Percentiles rank a stretch among this genome's conserved stretches.
These are phyloP conservation scores for Primulina tabacum DNA, from an alignment of 257 asterid genomes.

Conservation along the genomic window DNA sequence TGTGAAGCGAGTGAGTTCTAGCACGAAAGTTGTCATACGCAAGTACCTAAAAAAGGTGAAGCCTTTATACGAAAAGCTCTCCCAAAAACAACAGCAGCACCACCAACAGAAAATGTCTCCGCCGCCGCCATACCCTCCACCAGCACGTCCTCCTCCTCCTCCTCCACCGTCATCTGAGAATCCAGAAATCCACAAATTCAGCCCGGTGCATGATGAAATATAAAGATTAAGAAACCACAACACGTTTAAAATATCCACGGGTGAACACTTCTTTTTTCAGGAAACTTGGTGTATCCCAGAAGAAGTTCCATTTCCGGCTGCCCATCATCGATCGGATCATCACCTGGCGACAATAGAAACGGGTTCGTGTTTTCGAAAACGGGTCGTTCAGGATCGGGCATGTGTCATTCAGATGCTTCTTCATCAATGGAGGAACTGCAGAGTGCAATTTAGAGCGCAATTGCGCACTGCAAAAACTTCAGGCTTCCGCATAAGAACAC, in stretches of 20 bases:
- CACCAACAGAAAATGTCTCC: slow-evolving; percentile 14
- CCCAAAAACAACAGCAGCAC: slow-evolving; percentile 47
- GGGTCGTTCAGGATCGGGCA: slow-evolving; percentile 29
- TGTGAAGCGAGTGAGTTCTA: slow-evolving; percentile 54
- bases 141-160: too few relatives aligned
- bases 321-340: slow-evolving; percentile 82
- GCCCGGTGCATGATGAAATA: neutral
- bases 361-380: slow-evolving; percentile 30
- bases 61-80: slow-evolving; percentile 71
- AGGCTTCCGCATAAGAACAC: slow-evolving; percentile 41
- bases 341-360: slow-evolving; percentile 56
- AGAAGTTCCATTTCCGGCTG: slow-evolving; percentile 63
- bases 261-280: slow-evolving; percentile 54
- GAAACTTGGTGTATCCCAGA: slow-evolving; percentile 62
- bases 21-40: slow-evolving; percentile 63
- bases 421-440: slow-evolving; percentile 91
- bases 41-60: slow-evolving; percentile 73
- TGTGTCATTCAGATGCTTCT: slow-evolving; percentile 33
- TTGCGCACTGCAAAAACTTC: slow-evolving; percentile 85
- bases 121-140: neutral
- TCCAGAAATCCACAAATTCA: slow-evolving; percentile 23
- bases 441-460: slow-evolving; percentile 84
- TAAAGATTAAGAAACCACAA: neutral
- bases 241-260: neutral
- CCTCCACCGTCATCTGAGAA: neutral